A percentile compares a stretch with the other conserved stretches of the same genome.
These are phyloP conservation scores for Myxozyma sirexii DNA, from an alignment of 805 yeast species.

Conservation along the genomic window DNA sequence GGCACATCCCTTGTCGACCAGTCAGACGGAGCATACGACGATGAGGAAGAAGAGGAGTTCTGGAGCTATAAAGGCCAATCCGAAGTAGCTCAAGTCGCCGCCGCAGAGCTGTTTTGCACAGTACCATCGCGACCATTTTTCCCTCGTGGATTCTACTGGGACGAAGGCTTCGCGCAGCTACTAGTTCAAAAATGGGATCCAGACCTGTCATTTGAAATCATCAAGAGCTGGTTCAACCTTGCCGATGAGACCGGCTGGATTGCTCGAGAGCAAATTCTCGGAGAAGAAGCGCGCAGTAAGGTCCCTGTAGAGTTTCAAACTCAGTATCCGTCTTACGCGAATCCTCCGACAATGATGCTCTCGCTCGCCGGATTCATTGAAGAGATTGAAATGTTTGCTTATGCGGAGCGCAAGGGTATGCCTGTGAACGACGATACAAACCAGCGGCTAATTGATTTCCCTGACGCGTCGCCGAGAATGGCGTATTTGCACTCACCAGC, in stretches of 20 bases:
- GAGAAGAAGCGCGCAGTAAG: slow-evolving; percentile 83
- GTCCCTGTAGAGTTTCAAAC: slow-evolving; percentile 83
- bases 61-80: slow-evolving; percentile 38
- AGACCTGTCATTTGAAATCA: slow-evolving; percentile 49
- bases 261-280: slow-evolving; percentile 92
- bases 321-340: slow-evolving; percentile 88
- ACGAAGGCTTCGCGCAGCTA: slow-evolving; percentile 92
- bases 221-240: slow-evolving; percentile 82
- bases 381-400: slow-evolving; percentile 2
- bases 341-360: slow-evolving; percentile 91
- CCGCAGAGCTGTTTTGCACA: slow-evolving; percentile 72
- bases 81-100: slow-evolving; percentile 59
- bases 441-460: slow-evolving; percentile 3
- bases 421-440: slow-evolving; percentile 6
- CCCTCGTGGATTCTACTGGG: slow-evolving; percentile 98
- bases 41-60: slow-evolving; percentile 56
- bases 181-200: slow-evolving; percentile 77
- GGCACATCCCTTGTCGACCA: slow-evolving; percentile 86
- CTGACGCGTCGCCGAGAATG: slow-evolving; percentile 39
- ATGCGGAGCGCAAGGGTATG: slow-evolving; percentile 12
- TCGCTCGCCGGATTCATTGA: slow-evolving; percentile 35
- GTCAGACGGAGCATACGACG: slow-evolving; percentile 65
- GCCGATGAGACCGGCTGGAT: slow-evolving; percentile 96
- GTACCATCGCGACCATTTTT: slow-evolving; percentile 93
- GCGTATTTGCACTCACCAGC: slow-evolving; percentile 59